These are phyloP conservation scores for Podospora fimiseda DNA, from an alignment of 495 filamentous ascomycete species.

Conservation along the genomic window DNA sequence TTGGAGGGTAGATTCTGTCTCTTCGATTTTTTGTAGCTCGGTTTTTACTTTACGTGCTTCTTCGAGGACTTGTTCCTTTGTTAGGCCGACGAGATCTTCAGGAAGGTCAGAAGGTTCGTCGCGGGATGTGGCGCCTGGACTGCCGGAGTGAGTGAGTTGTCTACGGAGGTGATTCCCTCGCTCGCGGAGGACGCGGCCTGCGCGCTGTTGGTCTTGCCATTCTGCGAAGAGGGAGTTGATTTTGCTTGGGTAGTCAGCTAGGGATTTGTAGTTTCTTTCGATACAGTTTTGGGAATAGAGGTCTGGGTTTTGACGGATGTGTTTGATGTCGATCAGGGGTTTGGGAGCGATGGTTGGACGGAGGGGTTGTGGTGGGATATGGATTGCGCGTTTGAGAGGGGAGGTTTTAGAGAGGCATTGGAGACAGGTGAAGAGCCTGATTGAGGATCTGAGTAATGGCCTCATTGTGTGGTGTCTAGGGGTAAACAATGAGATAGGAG, in stretches of 20 bases:
- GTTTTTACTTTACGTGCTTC: constrained; percentile 68
- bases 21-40: constrained; percentile 52
- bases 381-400: neutral
- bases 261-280: constrained; percentile 72
- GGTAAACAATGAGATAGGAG: too few relatives aligned
- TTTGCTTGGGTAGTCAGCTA: constrained; percentile 55
- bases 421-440: constrained; percentile 1
- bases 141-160: constrained; percentile 35
- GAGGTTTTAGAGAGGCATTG: neutral
- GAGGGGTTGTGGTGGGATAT: neutral
- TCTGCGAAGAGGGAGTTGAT: constrained; percentile 67
- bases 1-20: constrained; percentile 51
- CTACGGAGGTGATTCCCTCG: constrained; percentile 49
- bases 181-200: constrained; percentile 51
- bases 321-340: constrained; percentile 70
- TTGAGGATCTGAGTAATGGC: neutral
- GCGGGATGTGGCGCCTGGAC: constrained; percentile 27
- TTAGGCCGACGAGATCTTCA: constrained; percentile 19
- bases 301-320: constrained; percentile 75
- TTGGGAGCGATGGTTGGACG: constrained; percentile 71
- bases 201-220: constrained; percentile 50
- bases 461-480: neutral
- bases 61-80: constrained; percentile 46
- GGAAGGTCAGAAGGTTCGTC: constrained; percentile 27
- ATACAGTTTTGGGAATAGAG: constrained; percentile 76